Conservation (phyloP, 1,284 basidiomycete genomes). For the Phlebopus sp. region DNA sequence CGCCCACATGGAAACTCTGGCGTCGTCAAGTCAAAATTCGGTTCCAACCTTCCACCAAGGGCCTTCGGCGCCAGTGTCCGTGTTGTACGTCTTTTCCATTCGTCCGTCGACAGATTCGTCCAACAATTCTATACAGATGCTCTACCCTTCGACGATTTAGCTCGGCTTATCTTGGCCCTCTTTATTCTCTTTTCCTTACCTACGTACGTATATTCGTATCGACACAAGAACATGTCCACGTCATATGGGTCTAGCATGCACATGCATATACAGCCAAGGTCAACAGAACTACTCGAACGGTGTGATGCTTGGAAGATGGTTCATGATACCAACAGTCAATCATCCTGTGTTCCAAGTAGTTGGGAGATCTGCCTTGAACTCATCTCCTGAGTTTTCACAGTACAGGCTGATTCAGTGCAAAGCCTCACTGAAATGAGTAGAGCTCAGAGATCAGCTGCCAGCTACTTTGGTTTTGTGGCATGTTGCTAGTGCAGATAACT, state of each 20-base stretch:
- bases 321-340: too few species aligned
- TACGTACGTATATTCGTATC: constrained; percentile 17
- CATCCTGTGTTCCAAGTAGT: too few species aligned
- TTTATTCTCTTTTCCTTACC: constrained; percentile 11
- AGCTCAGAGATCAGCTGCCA: too few species aligned
- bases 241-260: constrained; percentile 15
- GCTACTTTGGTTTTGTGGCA: too few species aligned
- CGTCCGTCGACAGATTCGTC: background rate
- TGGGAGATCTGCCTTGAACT: too few species aligned
- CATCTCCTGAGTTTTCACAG: too few species aligned
- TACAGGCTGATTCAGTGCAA: too few species aligned
- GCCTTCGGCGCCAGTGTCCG: constrained; percentile 94
- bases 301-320: too few species aligned
- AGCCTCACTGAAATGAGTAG: too few species aligned
- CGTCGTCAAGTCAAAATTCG: constrained; percentile 98
- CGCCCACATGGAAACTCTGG: constrained; percentile 94
- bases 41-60: constrained; percentile 92
- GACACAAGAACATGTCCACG: constrained; percentile 9
- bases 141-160: constrained; percentile 54
- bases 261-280: constrained; percentile 15
- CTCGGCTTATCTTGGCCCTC: constrained; percentile 10
- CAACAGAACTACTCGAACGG: too few species aligned
- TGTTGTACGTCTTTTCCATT: constrained; percentile 61
- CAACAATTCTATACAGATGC: constrained; percentile 37
- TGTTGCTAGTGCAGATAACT: too few species aligned